phyloP scores from a whole-genome alignment of 192 early-diverging fungal genomes.

The Coemansia pectinata region DNA sequence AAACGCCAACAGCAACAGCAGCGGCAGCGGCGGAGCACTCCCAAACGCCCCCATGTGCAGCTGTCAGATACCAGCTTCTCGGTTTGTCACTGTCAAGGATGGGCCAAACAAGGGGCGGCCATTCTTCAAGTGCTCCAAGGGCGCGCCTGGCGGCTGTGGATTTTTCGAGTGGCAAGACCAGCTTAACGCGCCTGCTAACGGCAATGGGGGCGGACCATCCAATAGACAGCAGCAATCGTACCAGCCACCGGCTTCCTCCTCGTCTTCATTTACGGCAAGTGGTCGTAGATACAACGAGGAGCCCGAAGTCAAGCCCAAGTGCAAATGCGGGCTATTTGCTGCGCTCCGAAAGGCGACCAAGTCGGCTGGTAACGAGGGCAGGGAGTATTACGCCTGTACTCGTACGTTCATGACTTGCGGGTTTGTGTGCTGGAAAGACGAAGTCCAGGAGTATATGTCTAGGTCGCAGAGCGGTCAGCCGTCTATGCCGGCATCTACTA shows the following conservation, averaged over 20 bases:
- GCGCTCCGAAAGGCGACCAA: slow-evolving; percentile 13
- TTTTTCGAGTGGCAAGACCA: slow-evolving; percentile 68
- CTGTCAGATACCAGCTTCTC: slow-evolving; percentile 42
- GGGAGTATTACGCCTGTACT: slow-evolving; percentile 57
- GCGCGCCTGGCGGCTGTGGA: slow-evolving; percentile 43
- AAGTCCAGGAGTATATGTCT: slow-evolving; percentile 21
- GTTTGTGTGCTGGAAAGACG: slow-evolving; percentile 43
- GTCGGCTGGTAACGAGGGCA: slow-evolving; percentile 49
- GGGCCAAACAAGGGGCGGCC: slow-evolving; percentile 61
- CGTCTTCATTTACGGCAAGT: neutral
- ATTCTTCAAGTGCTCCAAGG: slow-evolving; percentile 55
- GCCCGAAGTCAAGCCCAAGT: slow-evolving; percentile 40
- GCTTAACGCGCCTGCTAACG: neutral
- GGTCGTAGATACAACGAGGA: neutral
- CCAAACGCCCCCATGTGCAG: slow-evolving; percentile 41
- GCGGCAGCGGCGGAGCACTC: neutral
- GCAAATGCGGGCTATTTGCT: slow-evolving; percentile 56
- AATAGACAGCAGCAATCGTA: neutral
- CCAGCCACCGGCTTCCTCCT: neutral
- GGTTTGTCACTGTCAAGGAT: slow-evolving; percentile 51
- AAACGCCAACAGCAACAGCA: neutral
- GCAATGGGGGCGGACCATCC: neutral
- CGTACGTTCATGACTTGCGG: slow-evolving; percentile 45
- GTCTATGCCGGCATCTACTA: neutral
- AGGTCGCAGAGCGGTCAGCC: neutral